Evolutionary conservation across 441 rosid genomes (phyloP), one percentile per base, ranked within the genome.

Genomic region (Croton laevigatus): DNA sequence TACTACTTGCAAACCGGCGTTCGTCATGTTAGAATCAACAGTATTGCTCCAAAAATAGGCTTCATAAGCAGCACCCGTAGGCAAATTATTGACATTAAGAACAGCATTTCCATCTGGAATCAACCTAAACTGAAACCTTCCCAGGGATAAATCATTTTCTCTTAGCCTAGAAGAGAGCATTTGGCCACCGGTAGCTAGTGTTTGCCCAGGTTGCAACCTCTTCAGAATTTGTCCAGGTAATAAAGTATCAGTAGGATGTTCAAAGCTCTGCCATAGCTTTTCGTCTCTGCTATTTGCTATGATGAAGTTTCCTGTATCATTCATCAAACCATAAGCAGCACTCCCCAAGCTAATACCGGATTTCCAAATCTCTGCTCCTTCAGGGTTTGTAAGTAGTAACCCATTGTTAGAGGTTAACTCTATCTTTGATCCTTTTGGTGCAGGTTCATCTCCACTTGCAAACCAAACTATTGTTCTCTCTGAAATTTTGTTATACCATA

Each of bases 261-360:
- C 68, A 71, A 87, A 85, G 76, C 83, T 81, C 77, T 78, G 69
- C 91, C 88, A 87, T 8, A 80, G 14, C 22, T 4, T 71, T 20
- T 49, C 71, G n/a, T 69, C 70, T 38, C 59, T 51, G 2, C 19
- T 46, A 49, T 14, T 17, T 45, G 2, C 59, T 8, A 83, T 42
- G 54, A 79, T 68, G 13, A 87, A 82, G 48, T 83, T 83, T 44
- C 89, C 89, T 0, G 75, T 74, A 36, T 87, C 84, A 11, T 72
- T 48, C 74, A 87, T 53, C 42, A 61, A 17, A 8, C 75, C 87
- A 34, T 19, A 55, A 9, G 77, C 65, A 3, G 73, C 78, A 6
- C 1, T 4, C 1, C 70, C 70, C 6, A 8, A 0, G 53, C 3
- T n/a, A 8, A 17, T 0, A 2, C 4, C 40, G 0, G 79, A 62